Conservation (phyloP, 768 basidiomycete species). For the Podaxis rugospora region DNA sequence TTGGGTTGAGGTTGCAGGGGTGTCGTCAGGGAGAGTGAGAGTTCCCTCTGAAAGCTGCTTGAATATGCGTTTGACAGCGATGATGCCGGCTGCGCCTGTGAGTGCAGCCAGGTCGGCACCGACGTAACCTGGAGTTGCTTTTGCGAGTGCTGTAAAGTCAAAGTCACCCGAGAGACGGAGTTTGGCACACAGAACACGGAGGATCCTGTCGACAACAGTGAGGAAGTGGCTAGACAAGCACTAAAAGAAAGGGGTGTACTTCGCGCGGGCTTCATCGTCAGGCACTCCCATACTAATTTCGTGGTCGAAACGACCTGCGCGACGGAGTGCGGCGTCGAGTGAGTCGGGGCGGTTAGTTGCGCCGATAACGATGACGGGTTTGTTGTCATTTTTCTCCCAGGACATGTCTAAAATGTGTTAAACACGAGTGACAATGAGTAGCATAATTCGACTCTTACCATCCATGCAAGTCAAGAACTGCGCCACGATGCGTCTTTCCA, state of each 20-base stretch:
- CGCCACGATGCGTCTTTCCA: slow-evolving; percentile 96
- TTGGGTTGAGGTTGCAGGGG: slow-evolving; percentile 18
- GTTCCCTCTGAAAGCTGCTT: slow-evolving; percentile 67
- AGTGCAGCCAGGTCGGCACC: slow-evolving; percentile 91
- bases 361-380: slow-evolving; percentile 90
- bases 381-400: slow-evolving; percentile 92
- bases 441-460: slow-evolving; percentile 44
- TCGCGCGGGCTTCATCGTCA: slow-evolving; percentile 82
- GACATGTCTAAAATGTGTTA: slow-evolving; percentile 64
- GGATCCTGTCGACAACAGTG: slow-evolving; percentile 55
- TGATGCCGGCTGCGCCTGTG: slow-evolving; percentile 90
- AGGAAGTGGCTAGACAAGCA: background rate
- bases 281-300: slow-evolving; percentile 99
- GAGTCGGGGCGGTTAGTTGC: slow-evolving; percentile 97
- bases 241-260: slow-evolving; percentile 47
- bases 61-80: slow-evolving; percentile 96
- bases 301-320: slow-evolving; percentile 94
- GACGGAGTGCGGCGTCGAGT: slow-evolving; percentile 85
- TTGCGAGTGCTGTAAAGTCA: slow-evolving; percentile 80
- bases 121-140: slow-evolving; percentile 95
- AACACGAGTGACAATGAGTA: background rate
- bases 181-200: slow-evolving; percentile 80
- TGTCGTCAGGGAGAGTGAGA: slow-evolving; percentile 44
- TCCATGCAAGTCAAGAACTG: slow-evolving; percentile 99
- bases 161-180: slow-evolving; percentile 86